These are phyloP conservation scores for Scutellaria baicalensis DNA, from an alignment of 257 asterid species.

Conservation along the genomic window DNA sequence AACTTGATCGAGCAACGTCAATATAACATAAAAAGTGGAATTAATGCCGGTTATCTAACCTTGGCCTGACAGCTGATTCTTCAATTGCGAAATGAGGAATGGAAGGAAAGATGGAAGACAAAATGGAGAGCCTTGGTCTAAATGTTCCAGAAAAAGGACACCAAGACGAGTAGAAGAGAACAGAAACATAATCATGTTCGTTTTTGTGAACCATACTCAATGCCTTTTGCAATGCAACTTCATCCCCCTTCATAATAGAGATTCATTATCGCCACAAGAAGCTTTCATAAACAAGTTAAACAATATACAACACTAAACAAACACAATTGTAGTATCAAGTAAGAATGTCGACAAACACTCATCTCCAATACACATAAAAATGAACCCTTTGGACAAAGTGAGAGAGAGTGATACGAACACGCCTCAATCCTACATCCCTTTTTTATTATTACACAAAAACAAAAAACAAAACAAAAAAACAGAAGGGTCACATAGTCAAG, in stretches of 20 bases:
- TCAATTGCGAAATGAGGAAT: constrained; percentile 88
- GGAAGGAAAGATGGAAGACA: constrained; percentile 76
- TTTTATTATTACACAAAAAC: not conserved
- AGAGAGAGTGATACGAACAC: not conserved
- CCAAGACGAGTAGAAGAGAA: constrained; percentile 94
- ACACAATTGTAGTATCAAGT: not conserved
- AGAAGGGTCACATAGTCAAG: not conserved
- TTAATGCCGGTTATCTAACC: constrained; percentile 40
- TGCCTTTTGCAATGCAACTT: constrained; percentile 71
- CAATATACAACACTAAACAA: not conserved
- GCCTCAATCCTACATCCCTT: not conserved
- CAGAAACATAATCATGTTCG: constrained; percentile 58
- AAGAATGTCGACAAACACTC: not conserved
- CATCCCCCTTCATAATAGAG: constrained; percentile 68
- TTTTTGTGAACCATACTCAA: constrained; percentile 58
- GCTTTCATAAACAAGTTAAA: not conserved
- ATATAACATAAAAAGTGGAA: not conserved
- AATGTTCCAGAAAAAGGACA: constrained; percentile 83
- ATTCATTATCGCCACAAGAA: not conserved
- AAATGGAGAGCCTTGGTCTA: constrained; percentile 58
- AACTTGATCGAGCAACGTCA: constrained; percentile 4
- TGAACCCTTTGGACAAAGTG: not conserved
- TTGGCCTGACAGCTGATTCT: constrained; percentile 90
- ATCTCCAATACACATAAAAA: not conserved
- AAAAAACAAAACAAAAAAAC: not conserved